Conservation (phyloP, 2,329 filamentous ascomycete species). For the Monilinia polystroma region DNA sequence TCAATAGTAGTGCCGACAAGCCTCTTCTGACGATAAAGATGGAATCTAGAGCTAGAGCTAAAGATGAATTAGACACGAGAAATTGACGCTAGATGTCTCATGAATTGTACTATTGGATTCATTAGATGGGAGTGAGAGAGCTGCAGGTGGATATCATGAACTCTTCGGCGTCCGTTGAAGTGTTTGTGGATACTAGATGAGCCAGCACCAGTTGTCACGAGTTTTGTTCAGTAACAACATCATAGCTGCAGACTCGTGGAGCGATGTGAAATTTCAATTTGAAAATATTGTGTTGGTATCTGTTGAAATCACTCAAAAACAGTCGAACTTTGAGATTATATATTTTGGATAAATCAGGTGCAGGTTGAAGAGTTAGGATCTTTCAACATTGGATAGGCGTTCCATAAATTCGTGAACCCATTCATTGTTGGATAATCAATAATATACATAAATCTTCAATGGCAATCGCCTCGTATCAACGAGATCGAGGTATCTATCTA, state of each 20-base stretch:
- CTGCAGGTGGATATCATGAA: background rate
- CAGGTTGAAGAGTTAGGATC: too few relatives aligned
- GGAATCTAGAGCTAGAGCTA: background rate
- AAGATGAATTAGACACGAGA: background rate
- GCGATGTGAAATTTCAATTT: too few relatives aligned
- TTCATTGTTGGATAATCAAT: background rate
- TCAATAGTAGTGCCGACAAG: background rate
- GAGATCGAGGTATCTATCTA: slow-evolving; percentile 12
- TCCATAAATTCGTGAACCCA: too few relatives aligned
- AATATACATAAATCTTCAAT: slow-evolving; percentile 6
- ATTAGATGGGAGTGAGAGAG: background rate
- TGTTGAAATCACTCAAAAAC: too few relatives aligned
- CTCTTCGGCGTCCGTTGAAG: background rate
- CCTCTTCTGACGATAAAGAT: background rate
- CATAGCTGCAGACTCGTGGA: too few relatives aligned
- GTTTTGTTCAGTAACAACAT: background rate
- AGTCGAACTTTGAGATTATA: too few relatives aligned
- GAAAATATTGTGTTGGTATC: too few relatives aligned
- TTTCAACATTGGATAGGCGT: too few relatives aligned
- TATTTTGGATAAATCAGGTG: background rate
- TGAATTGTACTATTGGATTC: background rate
- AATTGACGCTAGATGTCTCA: background rate
- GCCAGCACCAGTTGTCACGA: background rate
- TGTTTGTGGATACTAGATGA: background rate
- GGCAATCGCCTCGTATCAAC: background rate